Conservation (phyloP, 805 yeast genomes). For the Nakazawaea siamensis region DNA sequence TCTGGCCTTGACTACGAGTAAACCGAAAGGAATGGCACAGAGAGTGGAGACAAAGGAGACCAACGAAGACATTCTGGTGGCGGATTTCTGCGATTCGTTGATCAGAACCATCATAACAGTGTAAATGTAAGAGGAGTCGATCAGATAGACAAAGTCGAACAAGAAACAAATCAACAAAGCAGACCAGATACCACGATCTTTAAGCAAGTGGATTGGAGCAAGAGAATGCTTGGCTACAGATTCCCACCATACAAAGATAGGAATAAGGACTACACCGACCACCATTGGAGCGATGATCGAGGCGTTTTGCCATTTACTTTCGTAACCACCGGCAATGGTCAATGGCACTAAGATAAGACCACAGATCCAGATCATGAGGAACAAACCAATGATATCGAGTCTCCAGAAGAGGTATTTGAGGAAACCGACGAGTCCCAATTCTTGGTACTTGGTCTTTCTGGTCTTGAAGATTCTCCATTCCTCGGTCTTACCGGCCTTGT, state of each 20-base stretch:
- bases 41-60: constrained; percentile 32
- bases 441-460: constrained; percentile 4
- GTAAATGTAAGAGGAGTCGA: constrained; percentile 65
- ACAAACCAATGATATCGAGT: constrained; percentile 55
- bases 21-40: constrained; percentile 48
- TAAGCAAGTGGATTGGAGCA: constrained; percentile 47
- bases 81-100: constrained; percentile 56
- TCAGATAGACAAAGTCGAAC: constrained; percentile 53
- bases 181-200: constrained; percentile 61
- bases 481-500: constrained; percentile 41
- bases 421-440: constrained; percentile 19
- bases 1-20: constrained; percentile 26
- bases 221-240: constrained; percentile 37
- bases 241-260: not conserved
- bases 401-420: constrained; percentile 42
- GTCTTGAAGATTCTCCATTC: constrained; percentile 18
- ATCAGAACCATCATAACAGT: constrained; percentile 52
- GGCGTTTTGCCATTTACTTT: constrained; percentile 27
- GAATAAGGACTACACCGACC: constrained; percentile 22
- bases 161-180: constrained; percentile 54
- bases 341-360: constrained; percentile 67
- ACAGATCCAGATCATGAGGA: constrained; percentile 44
- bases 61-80: constrained; percentile 34
- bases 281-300: constrained; percentile 33
- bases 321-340: constrained; percentile 64